A percentile compares a stretch with the other conserved stretches of the same genome.
Conservation (phyloP, 2,329 filamentous ascomycete species). For the Berkeleyomyces rouxiae region DNA sequence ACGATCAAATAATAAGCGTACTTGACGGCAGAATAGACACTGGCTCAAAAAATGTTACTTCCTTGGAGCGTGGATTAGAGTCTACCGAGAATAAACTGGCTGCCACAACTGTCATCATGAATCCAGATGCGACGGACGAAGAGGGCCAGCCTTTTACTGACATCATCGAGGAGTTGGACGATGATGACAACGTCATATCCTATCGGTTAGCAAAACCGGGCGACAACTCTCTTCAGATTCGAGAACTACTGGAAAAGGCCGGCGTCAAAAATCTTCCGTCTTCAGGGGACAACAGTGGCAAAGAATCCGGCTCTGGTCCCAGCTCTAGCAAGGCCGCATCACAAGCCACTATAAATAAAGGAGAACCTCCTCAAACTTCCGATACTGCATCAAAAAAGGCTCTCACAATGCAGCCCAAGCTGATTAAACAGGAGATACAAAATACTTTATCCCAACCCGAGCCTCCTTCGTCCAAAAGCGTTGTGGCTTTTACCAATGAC, state of each 20-base stretch:
- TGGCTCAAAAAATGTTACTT: constrained; percentile 10
- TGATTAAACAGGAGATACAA: constrained; percentile 22
- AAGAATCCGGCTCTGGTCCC: neutral
- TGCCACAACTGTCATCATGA: constrained; percentile 13
- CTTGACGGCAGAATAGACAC: constrained; percentile 24
- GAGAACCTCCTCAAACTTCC: constrained; percentile 38
- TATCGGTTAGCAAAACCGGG: constrained; percentile 50
- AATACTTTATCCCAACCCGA: constrained; percentile 29
- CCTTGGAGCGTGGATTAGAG: constrained; percentile 27
- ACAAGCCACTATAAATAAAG: constrained; percentile 24
- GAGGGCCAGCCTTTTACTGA: constrained; percentile 57
- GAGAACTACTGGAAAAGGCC: constrained; percentile 61
- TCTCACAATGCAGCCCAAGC: constrained; percentile 30
- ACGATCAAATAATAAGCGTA: constrained; percentile 39
- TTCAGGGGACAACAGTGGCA: neutral
- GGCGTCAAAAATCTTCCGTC: constrained; percentile 33
- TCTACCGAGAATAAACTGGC: constrained; percentile 45
- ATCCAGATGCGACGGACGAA: constrained; percentile 18
- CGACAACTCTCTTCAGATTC: constrained; percentile 47
- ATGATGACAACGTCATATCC: constrained; percentile 69
- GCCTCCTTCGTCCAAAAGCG: constrained; percentile 41
- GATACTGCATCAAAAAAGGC: neutral
- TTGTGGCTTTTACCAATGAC: constrained; percentile 29
- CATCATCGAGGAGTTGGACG: constrained; percentile 82
- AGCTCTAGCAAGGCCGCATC: constrained; percentile 1